Conservation (phyloP, 2,329 filamentous ascomycete genomes). For the Drechslerella dactyloides region DNA sequence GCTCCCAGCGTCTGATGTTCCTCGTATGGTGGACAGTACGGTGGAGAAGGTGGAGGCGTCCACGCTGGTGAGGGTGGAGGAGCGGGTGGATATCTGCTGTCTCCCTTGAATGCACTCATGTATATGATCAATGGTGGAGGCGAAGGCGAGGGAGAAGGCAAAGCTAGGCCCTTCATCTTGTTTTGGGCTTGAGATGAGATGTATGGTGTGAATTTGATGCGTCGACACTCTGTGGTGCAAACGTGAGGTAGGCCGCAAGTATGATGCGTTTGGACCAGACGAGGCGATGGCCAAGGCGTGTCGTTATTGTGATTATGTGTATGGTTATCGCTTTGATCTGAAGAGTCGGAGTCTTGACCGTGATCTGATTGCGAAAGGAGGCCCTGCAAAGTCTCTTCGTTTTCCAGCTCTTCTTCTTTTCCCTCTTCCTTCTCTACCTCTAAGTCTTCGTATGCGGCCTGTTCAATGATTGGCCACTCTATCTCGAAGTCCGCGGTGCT, state of each 20-base stretch:
- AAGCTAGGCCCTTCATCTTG: conserved; percentile 18
- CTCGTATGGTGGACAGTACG: conserved; percentile 44
- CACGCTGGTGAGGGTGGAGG: conserved; percentile 41
- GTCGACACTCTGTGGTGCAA: not conserved
- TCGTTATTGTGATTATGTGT: not conserved
- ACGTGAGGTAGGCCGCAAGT: not conserved
- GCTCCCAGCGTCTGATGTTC: conserved; percentile 41
- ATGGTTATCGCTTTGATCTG: not conserved
- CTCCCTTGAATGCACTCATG: conserved; percentile 45
- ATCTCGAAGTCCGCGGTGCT: conserved; percentile 47
- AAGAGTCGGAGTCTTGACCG: not conserved
- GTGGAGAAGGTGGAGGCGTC: conserved; percentile 39
- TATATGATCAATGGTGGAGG: conserved; percentile 34
- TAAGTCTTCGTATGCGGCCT: not conserved
- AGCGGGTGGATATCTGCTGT: conserved; percentile 31
- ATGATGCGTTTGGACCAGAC: not conserved
- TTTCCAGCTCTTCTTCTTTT: not conserved
- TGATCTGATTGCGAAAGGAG: not conserved
- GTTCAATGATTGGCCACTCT: conserved; percentile 27
- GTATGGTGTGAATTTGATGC: conserved; percentile 24
- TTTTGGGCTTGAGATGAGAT: not conserved
- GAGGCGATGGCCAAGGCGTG: not conserved
- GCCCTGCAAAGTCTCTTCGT: not conserved
- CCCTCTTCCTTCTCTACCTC: conserved; percentile 25
- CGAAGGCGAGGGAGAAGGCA: conserved; percentile 17